Evolutionary conservation across 1,139 yeast genomes (phyloP), one percentile per base, ranked within the genome.

Genomic region (Diutina catenulata): DNA sequence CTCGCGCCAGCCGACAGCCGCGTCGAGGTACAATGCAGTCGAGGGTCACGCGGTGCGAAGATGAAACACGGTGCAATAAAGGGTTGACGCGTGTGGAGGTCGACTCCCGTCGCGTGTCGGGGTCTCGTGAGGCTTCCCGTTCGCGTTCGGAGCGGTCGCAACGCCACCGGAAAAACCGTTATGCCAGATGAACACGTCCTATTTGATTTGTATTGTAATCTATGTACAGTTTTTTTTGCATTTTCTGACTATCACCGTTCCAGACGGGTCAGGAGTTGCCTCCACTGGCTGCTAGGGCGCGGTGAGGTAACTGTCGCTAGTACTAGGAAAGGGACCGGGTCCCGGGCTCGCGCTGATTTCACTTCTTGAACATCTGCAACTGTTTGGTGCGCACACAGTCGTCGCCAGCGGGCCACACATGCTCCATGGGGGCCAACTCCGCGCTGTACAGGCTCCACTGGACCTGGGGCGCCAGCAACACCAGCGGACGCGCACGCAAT

Each of bases 401-500:
- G 36, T 42, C 24, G 33, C 28, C 33, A 24, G 43, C 59, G 52
- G 44, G 60, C 53, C 40, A 62, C 48, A 16, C 52, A 41, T 33
- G 65, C 66, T 36, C 62, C 52, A 45, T 59, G 54, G 43, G 59
- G 52, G 11, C 60, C 60, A 14, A 56, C 44, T 26, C 60, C 57
- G 38, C 33, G 43, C 37, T 47, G 37, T 47, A 47, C 27, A 40
- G 41, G 33, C 40, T 33, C 68, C 70, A 65, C 41, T 64, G 58
- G 10, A 67, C 50, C 20, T 48, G 41, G 2, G 73, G 72, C 31
- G 65, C 57, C 40, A 53, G 56, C 25, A 63, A 46, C 22, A 64
- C 53, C 43, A 52, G 55, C 29, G 51, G 50, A 37, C 62, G 70
- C 39, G 54, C 53, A 13, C 71, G 71, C 46, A 65, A 43, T 14